Evolutionary conservation across 179 eudicot genomes (phyloP), one percentile per base, ranked within the genome.

Genomic region (Beta lomatogona): DNA sequence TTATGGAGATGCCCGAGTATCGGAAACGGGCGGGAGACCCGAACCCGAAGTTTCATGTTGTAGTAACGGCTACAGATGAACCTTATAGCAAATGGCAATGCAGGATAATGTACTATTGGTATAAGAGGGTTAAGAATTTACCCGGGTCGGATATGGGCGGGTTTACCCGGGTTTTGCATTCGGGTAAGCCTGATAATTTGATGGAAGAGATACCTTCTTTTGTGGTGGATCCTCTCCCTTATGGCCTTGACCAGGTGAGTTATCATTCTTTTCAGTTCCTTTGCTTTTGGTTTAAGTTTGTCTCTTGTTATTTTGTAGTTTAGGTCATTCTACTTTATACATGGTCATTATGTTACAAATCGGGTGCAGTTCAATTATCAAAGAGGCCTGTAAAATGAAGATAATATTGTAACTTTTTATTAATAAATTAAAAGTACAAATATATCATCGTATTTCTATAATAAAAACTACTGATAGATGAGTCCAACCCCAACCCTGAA

Each of bases 71-170:
- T 14, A 80, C 91, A 4, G 89, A 84, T 79, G 64, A 86, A 44
- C 80, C 88, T 1, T 93, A 93, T 61, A 89, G 89, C 82, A 80
- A 87, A 85, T 92, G 97, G 97, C 97, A 92, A 80, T 85, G 92
- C 31, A 86, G 97, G 65, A 87, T 92, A 13, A 92, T 92, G 94
- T 88, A 92, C 77, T 92, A 92, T 79, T 92, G 94, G 93, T 91
- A 88, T 71, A 89, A 84, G 82, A 91, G 81, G 86, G 79, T 73
- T 48, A 90, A 86, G 82, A 89, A 85, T 31, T 59, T 78, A 53
- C 83, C 88, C 16, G 92, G 88, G 80, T 91, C 94, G 13, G 92
- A 88, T 50, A 91, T 91, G 94, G 97, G 97, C 55, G 90, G 91
- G 67, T 88, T 91, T 66, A 93, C 94, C n/a, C 77, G 94, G 87